Conservation (phyloP, 345 rosid species). For the Murraya paniculata region DNA sequence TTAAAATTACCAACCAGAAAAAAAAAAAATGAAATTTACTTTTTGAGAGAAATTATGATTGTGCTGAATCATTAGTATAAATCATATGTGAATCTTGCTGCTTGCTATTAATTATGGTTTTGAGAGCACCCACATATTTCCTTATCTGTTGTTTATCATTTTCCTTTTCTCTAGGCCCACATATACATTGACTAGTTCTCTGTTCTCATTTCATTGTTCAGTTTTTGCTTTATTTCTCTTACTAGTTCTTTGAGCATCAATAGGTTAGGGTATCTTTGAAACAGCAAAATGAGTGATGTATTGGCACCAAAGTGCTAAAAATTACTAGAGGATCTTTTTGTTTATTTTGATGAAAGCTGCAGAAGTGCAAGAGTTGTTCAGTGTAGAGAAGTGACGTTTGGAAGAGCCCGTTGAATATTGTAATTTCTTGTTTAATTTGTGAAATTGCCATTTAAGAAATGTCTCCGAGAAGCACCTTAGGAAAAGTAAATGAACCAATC, state of each 20-base stretch:
- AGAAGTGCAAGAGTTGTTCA: not conserved
- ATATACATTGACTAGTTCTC: not conserved
- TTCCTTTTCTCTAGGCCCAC: not conserved
- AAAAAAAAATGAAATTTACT: not conserved
- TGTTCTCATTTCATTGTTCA: not conserved
- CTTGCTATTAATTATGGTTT: slow-evolving; percentile 3
- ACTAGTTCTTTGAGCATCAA: not conserved
- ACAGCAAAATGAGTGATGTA: not conserved
- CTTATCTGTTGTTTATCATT: not conserved
- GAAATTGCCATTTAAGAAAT: not conserved
- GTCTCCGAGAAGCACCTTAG: not conserved
- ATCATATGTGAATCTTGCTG: slow-evolving; percentile 1
- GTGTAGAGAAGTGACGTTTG: not conserved
- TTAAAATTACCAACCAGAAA: no score
- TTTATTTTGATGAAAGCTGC: not conserved
- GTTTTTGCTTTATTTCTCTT: not conserved
- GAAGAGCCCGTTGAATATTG: not conserved
- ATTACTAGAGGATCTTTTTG: no score
- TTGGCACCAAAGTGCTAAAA: not conserved
- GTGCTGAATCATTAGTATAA: not conserved
- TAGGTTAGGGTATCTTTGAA: not conserved
- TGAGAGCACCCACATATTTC: not conserved
- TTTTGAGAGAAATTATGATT: not conserved
- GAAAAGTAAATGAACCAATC: not conserved
- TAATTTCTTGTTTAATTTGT: not conserved